These are phyloP conservation scores for Circinella umbellata DNA, from an alignment of 371 early-diverging fungal genomes.

Conservation along the genomic window DNA sequence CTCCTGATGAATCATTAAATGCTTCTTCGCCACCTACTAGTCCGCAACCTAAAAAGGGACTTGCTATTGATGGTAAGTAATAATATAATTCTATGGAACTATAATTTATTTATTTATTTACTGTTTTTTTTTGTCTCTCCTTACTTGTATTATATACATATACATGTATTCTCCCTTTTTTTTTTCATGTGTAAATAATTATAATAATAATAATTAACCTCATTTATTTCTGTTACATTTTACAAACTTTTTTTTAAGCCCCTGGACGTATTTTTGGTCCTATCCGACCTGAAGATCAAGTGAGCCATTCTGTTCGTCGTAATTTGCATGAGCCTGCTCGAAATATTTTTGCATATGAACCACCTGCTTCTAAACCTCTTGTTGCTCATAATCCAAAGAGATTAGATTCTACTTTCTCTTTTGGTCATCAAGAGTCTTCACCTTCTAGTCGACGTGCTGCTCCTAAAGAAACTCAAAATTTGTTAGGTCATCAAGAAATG, in stretches of 20 bases:
- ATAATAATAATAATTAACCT: no score
- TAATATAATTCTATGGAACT: background rate
- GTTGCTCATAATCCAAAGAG: conserved; percentile 40
- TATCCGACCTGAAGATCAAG: conserved; percentile 46
- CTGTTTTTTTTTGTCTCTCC: background rate
- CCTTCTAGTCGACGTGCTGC: conserved; percentile 4
- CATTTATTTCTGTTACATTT: no score
- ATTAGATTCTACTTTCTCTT: conserved; percentile 32
- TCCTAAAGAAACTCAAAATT: conserved; percentile 10
- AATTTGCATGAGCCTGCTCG: conserved; percentile 34
- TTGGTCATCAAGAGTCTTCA: conserved; percentile 31
- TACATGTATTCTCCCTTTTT: no score
- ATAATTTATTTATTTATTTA: background rate
- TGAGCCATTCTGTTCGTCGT: conserved; percentile 25
- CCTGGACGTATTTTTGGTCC: conserved; percentile 47
- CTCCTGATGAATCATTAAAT: conserved; percentile 13
- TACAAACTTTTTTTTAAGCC: conserved; percentile 15
- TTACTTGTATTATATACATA: background rate
- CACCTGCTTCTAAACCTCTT: conserved; percentile 34
- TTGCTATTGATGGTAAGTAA: conserved; percentile 14
- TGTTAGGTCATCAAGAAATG: conserved; percentile 8
- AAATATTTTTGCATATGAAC: conserved; percentile 51
- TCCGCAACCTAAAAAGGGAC: conserved; percentile 12
- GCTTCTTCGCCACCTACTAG: conserved; percentile 14
- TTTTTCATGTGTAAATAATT: no score